phyloP scores from a whole-genome alignment of 2,329 filamentous ascomycete genomes.

The Beauveria australis region DNA sequence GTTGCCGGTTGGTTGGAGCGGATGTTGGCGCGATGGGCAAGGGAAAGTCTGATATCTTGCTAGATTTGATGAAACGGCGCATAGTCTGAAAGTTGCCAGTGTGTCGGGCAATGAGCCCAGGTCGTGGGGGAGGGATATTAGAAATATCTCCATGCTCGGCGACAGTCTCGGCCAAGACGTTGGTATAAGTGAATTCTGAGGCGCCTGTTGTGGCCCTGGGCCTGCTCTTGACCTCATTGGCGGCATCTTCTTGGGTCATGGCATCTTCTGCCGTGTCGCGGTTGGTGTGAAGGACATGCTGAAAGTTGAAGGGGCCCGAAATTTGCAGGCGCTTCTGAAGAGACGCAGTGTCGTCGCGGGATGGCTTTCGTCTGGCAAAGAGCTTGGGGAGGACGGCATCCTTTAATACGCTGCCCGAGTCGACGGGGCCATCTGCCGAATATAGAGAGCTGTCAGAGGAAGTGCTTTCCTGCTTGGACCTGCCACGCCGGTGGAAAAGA shows the following conservation, averaged over 20 bases:
- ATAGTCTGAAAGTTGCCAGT: conserved; percentile 9
- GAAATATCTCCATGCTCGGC: not conserved
- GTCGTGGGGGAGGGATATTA: not conserved
- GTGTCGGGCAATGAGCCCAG: conserved; percentile 7
- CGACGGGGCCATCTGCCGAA: conserved; percentile 33
- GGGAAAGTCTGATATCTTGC: conserved; percentile 1
- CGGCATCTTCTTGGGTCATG: not conserved
- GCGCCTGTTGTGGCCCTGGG: conserved; percentile 4
- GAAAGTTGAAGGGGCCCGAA: conserved; percentile 58
- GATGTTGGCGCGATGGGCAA: not conserved
- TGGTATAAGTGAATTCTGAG: conserved; percentile 4
- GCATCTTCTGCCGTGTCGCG: conserved; percentile 37
- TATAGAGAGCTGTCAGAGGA: conserved; percentile 41
- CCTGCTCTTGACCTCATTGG: not conserved
- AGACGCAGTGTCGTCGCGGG: conserved; percentile 24
- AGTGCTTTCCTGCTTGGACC: conserved; percentile 42
- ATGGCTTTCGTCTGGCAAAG: conserved; percentile 41
- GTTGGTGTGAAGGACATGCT: conserved; percentile 53
- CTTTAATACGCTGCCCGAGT: conserved; percentile 26
- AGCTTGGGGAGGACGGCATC: conserved; percentile 42
- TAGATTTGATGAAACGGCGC: conserved; percentile 10
- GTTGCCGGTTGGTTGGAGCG: not conserved
- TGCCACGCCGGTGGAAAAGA: conserved; percentile 47
- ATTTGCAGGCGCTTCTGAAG: conserved; percentile 41
- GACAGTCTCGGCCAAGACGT: conserved; percentile 2